These are phyloP conservation scores for Tympanopsis confertula DNA, from an alignment of 2,329 filamentous ascomycete species.

Conservation along the genomic window DNA sequence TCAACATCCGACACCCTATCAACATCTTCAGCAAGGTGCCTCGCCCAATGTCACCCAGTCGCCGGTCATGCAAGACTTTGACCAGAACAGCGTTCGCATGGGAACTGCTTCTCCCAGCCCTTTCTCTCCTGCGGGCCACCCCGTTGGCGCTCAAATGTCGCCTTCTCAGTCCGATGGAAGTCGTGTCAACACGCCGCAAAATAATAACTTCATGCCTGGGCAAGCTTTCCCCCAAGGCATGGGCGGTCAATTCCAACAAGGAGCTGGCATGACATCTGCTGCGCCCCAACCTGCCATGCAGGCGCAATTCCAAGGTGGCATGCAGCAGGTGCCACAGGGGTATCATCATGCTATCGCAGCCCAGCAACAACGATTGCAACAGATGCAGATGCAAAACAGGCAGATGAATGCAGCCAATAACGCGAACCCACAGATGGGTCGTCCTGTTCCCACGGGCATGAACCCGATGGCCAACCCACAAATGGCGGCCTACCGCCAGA, in stretches of 20 bases:
- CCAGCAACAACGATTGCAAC: slow-evolving; percentile 37
- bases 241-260: slow-evolving; percentile 18
- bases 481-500: neutral
- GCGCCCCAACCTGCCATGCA: neutral
- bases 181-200: slow-evolving; percentile 36
- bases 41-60: slow-evolving; percentile 46
- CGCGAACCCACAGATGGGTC: neutral
- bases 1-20: slow-evolving; percentile 35
- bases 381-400: slow-evolving; percentile 44
- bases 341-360: slow-evolving; percentile 26
- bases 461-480: neutral
- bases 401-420: slow-evolving; percentile 31
- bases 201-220: slow-evolving; percentile 24
- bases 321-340: neutral
- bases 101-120: slow-evolving; percentile 52
- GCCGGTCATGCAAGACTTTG: slow-evolving; percentile 47
- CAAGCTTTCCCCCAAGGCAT: neutral
- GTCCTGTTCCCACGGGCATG: neutral
- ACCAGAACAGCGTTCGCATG: slow-evolving; percentile 36
- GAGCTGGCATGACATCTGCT: slow-evolving; percentile 6
- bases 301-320: slow-evolving; percentile 7
- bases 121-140: slow-evolving; percentile 34
- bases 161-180: slow-evolving; percentile 35
- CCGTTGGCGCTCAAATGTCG: slow-evolving; percentile 31
- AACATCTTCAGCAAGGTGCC: slow-evolving; percentile 40